Conservation (phyloP, 164 flowering plant species). For the Liriodendron chinense region DNA sequence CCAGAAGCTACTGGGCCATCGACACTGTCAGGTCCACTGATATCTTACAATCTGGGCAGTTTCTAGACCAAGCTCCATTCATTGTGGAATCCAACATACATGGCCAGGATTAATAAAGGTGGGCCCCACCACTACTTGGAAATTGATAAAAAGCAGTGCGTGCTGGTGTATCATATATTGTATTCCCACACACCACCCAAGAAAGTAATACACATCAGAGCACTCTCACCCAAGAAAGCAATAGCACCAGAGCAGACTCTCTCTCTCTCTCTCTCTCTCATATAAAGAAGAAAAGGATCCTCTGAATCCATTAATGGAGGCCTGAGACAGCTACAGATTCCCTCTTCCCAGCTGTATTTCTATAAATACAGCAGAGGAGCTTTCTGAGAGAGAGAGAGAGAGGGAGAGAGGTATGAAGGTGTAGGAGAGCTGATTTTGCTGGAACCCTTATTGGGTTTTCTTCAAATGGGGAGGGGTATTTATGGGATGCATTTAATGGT, state of each 20-base stretch:
- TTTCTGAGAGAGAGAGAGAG: background rate
- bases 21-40: background rate
- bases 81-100: background rate
- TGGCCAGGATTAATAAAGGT: background rate
- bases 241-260: background rate
- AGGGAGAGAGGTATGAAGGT: background rate
- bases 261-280: background rate
- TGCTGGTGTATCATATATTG: background rate
- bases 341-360: background rate
- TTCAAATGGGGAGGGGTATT: slow-evolving; percentile 29
- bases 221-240: slow-evolving; percentile 3
- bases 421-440: background rate
- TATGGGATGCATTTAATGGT: slow-evolving; percentile 32
- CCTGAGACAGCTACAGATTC: background rate
- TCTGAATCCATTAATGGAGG: background rate
- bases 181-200: slow-evolving; percentile 8
- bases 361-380: background rate
- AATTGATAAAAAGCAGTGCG: background rate
- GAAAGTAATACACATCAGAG: background rate
- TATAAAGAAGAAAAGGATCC: background rate
- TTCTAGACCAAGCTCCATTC: background rate
- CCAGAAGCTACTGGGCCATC: no score
- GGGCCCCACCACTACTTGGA: background rate
- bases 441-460: background rate
- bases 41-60: background rate